Evolutionary conservation across 139 green algal genomes (phyloP), one percentile per base, ranked within the genome.

Genomic region (Micromonas pusilla): DNA sequence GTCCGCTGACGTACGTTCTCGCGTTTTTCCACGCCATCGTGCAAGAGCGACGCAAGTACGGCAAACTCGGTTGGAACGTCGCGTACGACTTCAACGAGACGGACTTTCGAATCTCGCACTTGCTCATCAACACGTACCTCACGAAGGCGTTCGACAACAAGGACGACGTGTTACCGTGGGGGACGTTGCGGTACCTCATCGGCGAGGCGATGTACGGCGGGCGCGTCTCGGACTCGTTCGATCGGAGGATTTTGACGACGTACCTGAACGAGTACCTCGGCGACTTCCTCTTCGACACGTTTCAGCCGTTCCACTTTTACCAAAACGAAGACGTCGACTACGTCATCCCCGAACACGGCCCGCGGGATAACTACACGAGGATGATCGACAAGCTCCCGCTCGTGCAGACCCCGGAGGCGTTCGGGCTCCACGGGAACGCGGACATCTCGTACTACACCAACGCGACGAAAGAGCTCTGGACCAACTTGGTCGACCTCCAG

Each of bases 71-170:
- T 20, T 95, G 90, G 92, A 97, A 97, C 76, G 90, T 97, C 65
- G 83, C 90, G 3, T 96, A 96, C 76, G 92, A 97, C 85, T 97
- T 97, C 87, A 97, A 94, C 82, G 92, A 96, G 78, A 97, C 92
- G 26, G 92, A 97, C 84, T 93, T 94, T 84, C 82, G 92, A 45
- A 96, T 96, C 83, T 91, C 83, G 73, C 88, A 93, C 81, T 85
- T 87, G 3, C 84, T 96, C 65, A 91, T 95, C 73, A 82, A 78
- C 52, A 93, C 91, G 16, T 96, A 95, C 83, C 84, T 93, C 20
- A 86, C 83, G 38, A 96, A 96, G 82, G 86, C 88, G 0, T 86
- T 83, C 66, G 83, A 89, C 52, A 88, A 89, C 70, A 6, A 70
- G 19, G 73, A 74, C 3, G 31, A 72, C 20, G 32, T 39, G n/a